Evolutionary conservation across 305 asterid species (phyloP).

Genomic region (Rubia tinctorum): DNA sequence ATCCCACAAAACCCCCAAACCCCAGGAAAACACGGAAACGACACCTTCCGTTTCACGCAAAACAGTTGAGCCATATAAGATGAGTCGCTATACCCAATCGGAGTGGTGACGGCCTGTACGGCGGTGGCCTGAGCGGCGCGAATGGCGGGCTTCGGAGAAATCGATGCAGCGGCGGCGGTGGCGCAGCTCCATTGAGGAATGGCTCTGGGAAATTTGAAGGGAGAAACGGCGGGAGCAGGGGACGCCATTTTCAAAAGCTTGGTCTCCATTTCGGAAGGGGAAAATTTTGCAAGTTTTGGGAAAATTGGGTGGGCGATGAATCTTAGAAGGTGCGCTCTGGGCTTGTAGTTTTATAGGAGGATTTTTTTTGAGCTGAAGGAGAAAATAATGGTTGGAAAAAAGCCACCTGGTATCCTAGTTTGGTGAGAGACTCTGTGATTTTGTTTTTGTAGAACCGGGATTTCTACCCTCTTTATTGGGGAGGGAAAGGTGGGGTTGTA

Average conservation of each 20-base stretch:
- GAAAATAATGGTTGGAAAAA: no score
- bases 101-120: slow-evolving; percentile 13
- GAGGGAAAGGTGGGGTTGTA: no score
- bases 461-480: no score
- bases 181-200: slow-evolving; percentile 1
- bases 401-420: no score
- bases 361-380: no score
- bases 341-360: no score
- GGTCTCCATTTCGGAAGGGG: slow-evolving; percentile 12
- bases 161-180: neutral
- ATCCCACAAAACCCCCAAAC: neutral
- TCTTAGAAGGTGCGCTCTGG: no score
- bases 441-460: no score
- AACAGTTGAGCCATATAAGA: neutral
- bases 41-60: neutral
- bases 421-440: no score
- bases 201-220: slow-evolving; percentile 3
- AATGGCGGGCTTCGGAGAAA: slow-evolving; percentile 6
- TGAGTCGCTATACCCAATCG: slow-evolving; percentile 16
- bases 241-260: slow-evolving; percentile 17
- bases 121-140: slow-evolving; percentile 14
- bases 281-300: neutral
- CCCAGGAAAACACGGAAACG: neutral
- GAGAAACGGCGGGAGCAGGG: slow-evolving; percentile 2
- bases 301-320: no score